Evolutionary conservation across 495 filamentous ascomycete genomes (phyloP), one percentile per base, ranked within the genome.

Genomic region (Aspergillus campestris): DNA sequence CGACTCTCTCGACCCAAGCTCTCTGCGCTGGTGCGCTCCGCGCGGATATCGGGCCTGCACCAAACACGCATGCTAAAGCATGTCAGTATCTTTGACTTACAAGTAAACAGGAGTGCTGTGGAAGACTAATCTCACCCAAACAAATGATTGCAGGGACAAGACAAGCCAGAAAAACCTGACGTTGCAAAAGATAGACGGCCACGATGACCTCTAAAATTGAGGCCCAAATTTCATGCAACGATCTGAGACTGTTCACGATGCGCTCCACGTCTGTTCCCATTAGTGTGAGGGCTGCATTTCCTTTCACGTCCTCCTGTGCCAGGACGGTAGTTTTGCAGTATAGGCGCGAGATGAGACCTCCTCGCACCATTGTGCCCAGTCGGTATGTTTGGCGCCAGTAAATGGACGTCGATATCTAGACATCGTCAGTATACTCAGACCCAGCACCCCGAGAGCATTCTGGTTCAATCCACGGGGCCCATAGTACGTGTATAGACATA

Each of bases 331-430:
- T 24, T 24, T 24, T 24, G 18, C 18, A 24, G 4, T 24, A 24
- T 24, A 24, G 18, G 1, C 18, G 18, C 18, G 64, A 65, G 5
- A 74, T 64, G 1, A 84, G 56, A 12, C 71, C 68, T 3, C 70
- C 75, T 18, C 79, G 66, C 8, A 65, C 50, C 62, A 72, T 76
- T 14, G 72, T 77, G n/a, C 73, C 57, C 29, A 66, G 52, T 0
- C 78, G 71, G 42, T 67, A 70, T 11, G 65, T 63, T 33, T 67
- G 60, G 34, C 80, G 76, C 56, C 69, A 68, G 41, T 81, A 80
- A 34, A 73, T 58, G 0, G 66, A 69, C 0, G 51, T 71, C 0
- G 74, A 56, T 13, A 62, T 32, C 56, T 60, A 66, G 53, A 24
- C 1, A 11, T 30, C 15, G 14, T 56, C 62, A 0, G 38, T 61